Conservation (phyloP, 768 basidiomycete species). For the Termitomyces eurrhizus region DNA sequence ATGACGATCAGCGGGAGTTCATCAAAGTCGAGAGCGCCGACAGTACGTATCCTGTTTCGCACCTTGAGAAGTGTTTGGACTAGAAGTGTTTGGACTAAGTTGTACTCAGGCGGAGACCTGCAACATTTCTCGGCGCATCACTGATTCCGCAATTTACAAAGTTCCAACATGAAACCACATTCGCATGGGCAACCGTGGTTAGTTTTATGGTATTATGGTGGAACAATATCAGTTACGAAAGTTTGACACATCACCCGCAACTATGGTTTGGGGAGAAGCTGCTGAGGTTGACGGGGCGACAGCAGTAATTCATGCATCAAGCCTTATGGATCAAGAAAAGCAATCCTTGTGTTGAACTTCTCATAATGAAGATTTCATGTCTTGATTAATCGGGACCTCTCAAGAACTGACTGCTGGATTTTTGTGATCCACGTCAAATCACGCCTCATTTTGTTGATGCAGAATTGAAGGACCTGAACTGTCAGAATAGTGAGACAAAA, state of each 20-base stretch:
- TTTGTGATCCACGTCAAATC: neutral
- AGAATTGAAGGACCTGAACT: neutral
- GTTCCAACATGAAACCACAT: too few relatives aligned
- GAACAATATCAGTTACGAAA: too few relatives aligned
- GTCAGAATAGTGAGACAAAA: too few relatives aligned
- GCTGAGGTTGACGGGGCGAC: too few relatives aligned
- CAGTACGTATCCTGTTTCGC: neutral
- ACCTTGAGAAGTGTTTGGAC: neutral
- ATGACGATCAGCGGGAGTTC: conserved; percentile 45
- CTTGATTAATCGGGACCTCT: neutral
- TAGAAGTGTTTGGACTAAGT: too few relatives aligned
- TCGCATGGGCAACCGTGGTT: too few relatives aligned
- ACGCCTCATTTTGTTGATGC: neutral
- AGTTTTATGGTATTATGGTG: too few relatives aligned
- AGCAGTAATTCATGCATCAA: too few relatives aligned
- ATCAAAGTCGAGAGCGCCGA: neutral
- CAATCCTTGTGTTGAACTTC: neutral
- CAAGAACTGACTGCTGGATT: neutral
- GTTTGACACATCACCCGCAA: too few relatives aligned
- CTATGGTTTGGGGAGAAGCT: too few relatives aligned
- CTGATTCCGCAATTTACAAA: neutral
- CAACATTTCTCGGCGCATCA: neutral
- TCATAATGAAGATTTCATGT: too few relatives aligned
- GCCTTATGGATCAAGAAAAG: too few relatives aligned
- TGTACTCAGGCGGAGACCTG: neutral